These are phyloP conservation scores for Vigna mungo DNA, from an alignment of 306 rosid genomes.

Conservation along the genomic window DNA sequence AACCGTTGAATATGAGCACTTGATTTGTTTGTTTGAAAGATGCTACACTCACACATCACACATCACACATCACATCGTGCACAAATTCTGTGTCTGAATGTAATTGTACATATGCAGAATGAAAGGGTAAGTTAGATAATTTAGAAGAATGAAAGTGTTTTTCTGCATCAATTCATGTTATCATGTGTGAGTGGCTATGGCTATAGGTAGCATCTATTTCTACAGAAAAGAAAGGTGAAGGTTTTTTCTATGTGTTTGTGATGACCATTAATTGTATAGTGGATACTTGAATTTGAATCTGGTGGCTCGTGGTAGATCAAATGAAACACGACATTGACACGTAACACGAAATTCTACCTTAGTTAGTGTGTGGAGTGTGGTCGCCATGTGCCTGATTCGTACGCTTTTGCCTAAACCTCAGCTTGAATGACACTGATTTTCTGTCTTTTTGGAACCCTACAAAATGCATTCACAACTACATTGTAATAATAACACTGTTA, in stretches of 20 bases:
- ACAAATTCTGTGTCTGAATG: constrained; percentile 39
- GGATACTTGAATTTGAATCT: constrained; percentile 29
- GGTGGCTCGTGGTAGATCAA: constrained; percentile 20
- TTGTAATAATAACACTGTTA: too few species aligned
- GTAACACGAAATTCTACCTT: constrained; percentile 13
- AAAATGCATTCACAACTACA: not conserved
- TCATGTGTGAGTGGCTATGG: constrained; percentile 39
- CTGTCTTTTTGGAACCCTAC: constrained; percentile 7
- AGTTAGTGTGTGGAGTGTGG: constrained; percentile 41
- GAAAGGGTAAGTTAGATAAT: not conserved
- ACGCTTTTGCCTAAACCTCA: constrained; percentile 23
- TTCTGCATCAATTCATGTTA: constrained; percentile 39
- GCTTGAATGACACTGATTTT: constrained; percentile 40
- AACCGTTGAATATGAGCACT: constrained; percentile 44
- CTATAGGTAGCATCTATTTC: constrained; percentile 32
- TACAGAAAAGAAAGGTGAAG: constrained; percentile 35
- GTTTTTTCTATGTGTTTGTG: not conserved
- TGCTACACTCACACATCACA: constrained; percentile 28
- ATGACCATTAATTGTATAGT: constrained; percentile 23
- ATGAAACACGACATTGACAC: constrained; percentile 22
- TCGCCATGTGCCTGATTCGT: constrained; percentile 41
- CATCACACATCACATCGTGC: constrained; percentile 48
- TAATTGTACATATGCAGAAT: not conserved
- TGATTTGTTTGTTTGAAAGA: constrained; percentile 14
- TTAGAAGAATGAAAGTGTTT: not conserved